phyloP scores from a whole-genome alignment of 2,329 filamentous ascomycete genomes.

The Penicillium fuscoglaucum region DNA sequence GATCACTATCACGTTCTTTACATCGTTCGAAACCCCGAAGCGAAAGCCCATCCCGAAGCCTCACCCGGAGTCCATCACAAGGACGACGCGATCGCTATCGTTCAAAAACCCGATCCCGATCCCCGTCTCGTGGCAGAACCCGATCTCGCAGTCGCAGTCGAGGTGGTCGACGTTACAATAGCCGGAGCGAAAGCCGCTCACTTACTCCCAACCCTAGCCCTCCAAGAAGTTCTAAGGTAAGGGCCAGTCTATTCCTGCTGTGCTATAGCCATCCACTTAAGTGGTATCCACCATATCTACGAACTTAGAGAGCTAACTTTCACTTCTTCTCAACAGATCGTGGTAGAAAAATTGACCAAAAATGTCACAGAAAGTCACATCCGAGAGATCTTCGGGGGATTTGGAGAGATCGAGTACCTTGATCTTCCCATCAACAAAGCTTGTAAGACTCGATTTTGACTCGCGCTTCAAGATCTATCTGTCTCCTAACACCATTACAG shows the following conservation, averaged over 20 bases:
- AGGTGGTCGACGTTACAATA: constrained; percentile 42
- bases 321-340: constrained; percentile 57
- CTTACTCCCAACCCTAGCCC: constrained; percentile 25
- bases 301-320: background rate
- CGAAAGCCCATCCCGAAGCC: constrained; percentile 26
- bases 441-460: constrained; percentile 56
- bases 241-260: background rate
- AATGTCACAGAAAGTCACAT: constrained; percentile 89
- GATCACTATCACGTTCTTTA: constrained; percentile 30
- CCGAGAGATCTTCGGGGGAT: constrained; percentile 86
- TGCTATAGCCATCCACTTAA: background rate
- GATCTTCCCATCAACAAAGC: constrained; percentile 86
- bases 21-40: constrained; percentile 40
- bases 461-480: background rate
- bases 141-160: constrained; percentile 42
- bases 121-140: constrained; percentile 30
- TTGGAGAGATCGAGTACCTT: constrained; percentile 80
- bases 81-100: constrained; percentile 30
- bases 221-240: constrained; percentile 42
- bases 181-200: constrained; percentile 33
- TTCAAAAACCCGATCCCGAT: constrained; percentile 31
- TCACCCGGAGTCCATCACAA: constrained; percentile 30
- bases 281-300: background rate
- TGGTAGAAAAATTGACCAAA: constrained; percentile 93
- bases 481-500: constrained; percentile 48